Evolutionary conservation across 768 basidiomycete genomes (phyloP).

Genomic region (Calocera cornea): DNA sequence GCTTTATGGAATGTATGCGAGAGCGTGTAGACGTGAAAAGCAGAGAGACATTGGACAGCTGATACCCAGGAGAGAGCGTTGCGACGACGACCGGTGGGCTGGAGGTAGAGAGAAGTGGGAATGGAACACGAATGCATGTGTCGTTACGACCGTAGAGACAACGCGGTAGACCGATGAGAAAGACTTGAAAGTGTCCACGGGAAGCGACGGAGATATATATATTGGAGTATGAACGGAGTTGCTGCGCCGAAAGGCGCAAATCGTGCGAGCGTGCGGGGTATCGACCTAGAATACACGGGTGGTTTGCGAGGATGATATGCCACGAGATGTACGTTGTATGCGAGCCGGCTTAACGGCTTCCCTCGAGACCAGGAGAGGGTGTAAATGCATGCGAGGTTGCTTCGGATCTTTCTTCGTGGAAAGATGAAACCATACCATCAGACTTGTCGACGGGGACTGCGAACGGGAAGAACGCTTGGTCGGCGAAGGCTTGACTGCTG

Average conservation of each 20-base stretch:
- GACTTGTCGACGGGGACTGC: background rate
- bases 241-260: background rate
- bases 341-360: background rate
- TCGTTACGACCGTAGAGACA: background rate
- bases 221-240: constrained; percentile 1
- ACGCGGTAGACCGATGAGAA: background rate
- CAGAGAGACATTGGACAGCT: background rate
- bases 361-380: background rate
- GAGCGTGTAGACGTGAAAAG: background rate
- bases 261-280: constrained; percentile 3
- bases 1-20: constrained; percentile 1
- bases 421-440: background rate
- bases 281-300: constrained; percentile 2
- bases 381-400: background rate
- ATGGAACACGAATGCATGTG: background rate
- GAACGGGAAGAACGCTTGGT: background rate
- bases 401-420: background rate
- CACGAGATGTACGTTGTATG: constrained; percentile 3
- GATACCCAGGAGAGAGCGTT: constrained; percentile 1
- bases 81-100: background rate
- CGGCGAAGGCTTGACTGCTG: background rate
- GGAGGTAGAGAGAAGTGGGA: background rate
- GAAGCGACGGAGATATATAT: background rate
- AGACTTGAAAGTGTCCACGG: background rate
- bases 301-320: background rate